phyloP scores from a whole-genome alignment of 2,329 filamentous ascomycete genomes.

The Cladosporium sp. region DNA sequence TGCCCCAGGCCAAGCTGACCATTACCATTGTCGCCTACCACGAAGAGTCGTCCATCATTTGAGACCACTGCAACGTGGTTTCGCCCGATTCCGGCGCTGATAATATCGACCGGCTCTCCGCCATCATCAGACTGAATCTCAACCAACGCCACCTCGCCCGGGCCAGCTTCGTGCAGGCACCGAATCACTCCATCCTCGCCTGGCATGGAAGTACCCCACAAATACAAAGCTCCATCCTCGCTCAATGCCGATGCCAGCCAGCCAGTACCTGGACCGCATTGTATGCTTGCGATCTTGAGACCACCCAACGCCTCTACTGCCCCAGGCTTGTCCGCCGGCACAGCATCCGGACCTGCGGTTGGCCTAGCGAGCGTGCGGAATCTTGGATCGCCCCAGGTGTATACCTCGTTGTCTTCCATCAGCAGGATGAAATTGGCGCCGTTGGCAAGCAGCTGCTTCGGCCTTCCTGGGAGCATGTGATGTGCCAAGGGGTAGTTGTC shows the following conservation, averaged over 20 bases:
- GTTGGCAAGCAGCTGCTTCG: slow-evolving; percentile 32
- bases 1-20: slow-evolving; percentile 53
- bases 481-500: slow-evolving; percentile 21
- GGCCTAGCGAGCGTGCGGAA: slow-evolving; percentile 57
- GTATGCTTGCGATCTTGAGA: slow-evolving; percentile 52
- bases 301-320: slow-evolving; percentile 48
- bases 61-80: slow-evolving; percentile 57
- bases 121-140: slow-evolving; percentile 36
- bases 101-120: slow-evolving; percentile 42
- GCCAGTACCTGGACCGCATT: slow-evolving; percentile 39
- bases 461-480: slow-evolving; percentile 26
- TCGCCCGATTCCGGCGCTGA: slow-evolving; percentile 56
- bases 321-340: slow-evolving; percentile 45
- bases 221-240: slow-evolving; percentile 54
- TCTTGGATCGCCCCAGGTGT: slow-evolving; percentile 54
- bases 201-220: slow-evolving; percentile 50
- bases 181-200: slow-evolving; percentile 20
- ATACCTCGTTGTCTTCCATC: slow-evolving; percentile 34
- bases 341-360: slow-evolving; percentile 30
- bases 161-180: slow-evolving; percentile 18
- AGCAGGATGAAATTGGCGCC: slow-evolving; percentile 38
- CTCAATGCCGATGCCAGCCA: slow-evolving; percentile 58
- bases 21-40: slow-evolving; percentile 53
- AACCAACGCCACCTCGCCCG: slow-evolving; percentile 28
- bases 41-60: slow-evolving; percentile 48